A percentile compares a stretch with the other conserved stretches of the same genome.
Evolutionary conservation across 2,329 filamentous ascomycete species (phyloP).

Genomic region (Aspergillus tubingensis): DNA sequence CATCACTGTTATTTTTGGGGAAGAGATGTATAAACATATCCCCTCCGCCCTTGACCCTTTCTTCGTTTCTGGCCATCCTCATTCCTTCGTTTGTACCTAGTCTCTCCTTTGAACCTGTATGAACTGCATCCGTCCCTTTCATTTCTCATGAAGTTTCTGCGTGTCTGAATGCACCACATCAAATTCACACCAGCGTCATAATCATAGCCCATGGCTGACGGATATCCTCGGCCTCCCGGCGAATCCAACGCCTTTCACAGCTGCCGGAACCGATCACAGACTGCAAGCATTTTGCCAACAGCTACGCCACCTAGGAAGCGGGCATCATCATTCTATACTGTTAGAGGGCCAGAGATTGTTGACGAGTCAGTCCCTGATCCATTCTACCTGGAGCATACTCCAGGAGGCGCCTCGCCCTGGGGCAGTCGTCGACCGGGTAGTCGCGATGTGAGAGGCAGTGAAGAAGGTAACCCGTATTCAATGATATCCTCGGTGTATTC

Average conservation of each 20-base stretch:
- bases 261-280: slow-evolving; percentile 36
- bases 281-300: slow-evolving; percentile 30
- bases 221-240: slow-evolving; percentile 35
- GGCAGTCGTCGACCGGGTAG: slow-evolving; percentile 27
- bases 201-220: slow-evolving; percentile 42
- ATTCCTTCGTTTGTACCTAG: slow-evolving; percentile 12
- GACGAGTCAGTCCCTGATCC: slow-evolving; percentile 42
- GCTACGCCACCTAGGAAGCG: slow-evolving; percentile 33
- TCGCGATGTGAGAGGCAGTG: slow-evolving; percentile 36
- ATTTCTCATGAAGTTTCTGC: slow-evolving; percentile 15
- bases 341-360: slow-evolving; percentile 25
- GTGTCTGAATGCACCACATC: slow-evolving; percentile 10
- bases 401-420: slow-evolving; percentile 32
- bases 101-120: slow-evolving; percentile 14
- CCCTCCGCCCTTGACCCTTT: slow-evolving; percentile 29
- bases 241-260: slow-evolving; percentile 36
- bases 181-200: slow-evolving; percentile 16
- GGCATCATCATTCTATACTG: slow-evolving; percentile 34
- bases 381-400: slow-evolving; percentile 42
- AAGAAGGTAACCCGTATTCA: slow-evolving; percentile 35
- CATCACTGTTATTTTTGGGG: slow-evolving; percentile 26
- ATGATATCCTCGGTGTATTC: slow-evolving; percentile 30
- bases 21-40: slow-evolving; percentile 39
- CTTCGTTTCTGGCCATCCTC: slow-evolving; percentile 11
- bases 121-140: slow-evolving; percentile 12